Evolutionary conservation across 2,329 filamentous ascomycete genomes (phyloP), one percentile per base, ranked within the genome.

Genomic region (Sclerotinia nivalis): DNA sequence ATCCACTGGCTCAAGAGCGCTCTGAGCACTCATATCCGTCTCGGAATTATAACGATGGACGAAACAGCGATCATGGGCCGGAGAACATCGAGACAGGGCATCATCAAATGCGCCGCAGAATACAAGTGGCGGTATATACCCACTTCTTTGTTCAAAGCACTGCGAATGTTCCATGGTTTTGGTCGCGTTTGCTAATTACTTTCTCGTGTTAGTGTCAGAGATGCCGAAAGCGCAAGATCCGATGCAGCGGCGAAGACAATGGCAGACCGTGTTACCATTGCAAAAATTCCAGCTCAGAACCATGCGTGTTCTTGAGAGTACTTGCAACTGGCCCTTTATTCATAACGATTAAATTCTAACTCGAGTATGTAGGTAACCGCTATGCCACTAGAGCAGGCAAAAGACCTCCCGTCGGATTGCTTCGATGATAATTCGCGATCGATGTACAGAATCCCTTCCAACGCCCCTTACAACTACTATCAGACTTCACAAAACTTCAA

Each of bases 201-300:
- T 50, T 60, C 45, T 71, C 68, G 45, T 28, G 28, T 73, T 73
- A 97, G 95, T 98, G 95, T 80, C 88, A 89, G 49, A 89, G 95
- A 74, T 98, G 95, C 81, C 89, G 95, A 71, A 94, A 95, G 82
- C 88, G 95, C 71, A 98, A 98, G 84, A 98, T 98, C 76, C 91
- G 93, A 75, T 98, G 95, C 82, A 97, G 92, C 77, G 95, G 95
- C 56, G 93, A 97, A 47, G 91, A 91, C 45, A 88, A 90, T 76
- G 91, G 91, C n/a, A 89, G 90, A 7, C 74, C 74, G n/a, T 98
- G 95, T 80, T 84, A 86, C 15, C 97, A 94, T 79, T 98, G 95
- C 83, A 91, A 88, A 76, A 88, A 84, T 72, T 90, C 94, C 66
- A 91, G 91, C 18, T 83, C 86, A 37, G 87, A 89, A 31, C 83